Evolutionary conservation across 2,329 filamentous ascomycete genomes (phyloP), one percentile per base, ranked within the genome.

Genomic region (Talaromyces pinophilus): DNA sequence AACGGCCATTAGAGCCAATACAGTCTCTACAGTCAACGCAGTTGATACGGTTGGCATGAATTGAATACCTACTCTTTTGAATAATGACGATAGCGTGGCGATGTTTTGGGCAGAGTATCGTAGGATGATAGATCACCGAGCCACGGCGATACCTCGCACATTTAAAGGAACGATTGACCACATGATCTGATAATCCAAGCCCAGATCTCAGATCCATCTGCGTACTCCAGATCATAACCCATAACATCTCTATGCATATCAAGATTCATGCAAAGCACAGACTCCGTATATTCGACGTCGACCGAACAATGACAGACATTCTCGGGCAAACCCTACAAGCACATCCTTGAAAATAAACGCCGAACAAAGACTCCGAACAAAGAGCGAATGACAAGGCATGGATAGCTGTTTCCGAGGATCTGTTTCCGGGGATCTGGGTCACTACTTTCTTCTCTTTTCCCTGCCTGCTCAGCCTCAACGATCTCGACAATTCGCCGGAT

Each of bases 81-180:
- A 19, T 30, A 40, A 33, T 38, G 35, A 38, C 35, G 35, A 38
- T 38, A 38, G 5, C 6, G 54, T 57, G 33, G 33, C 54, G 19
- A 40, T 35, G 33, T 40, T 19, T 11, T 33, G 33, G 3, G 28
- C 25, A n/a, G 25, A 54, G 3, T 33, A 54, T 54, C 22, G n/a
- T 17, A 40, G 33, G 54, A 57, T 25, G n/a, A 8, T 40, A 5
- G 1, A 38, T 57, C 30, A 15, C 54, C 54, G 54, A 57, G 52
- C n/a, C n/a, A 57, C 54, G 54, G 54, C 30, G 54, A 40, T 57
- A 57, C 13, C 54, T 57, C 54, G 33, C 54, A 57, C 54, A 57
- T 38, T 15, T 15, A 5, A 5, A 52, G 17, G 7, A 17, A 33
- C 3, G 50, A 33, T 33, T 33, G 28, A 11, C 28, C 50, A 54